Conservation (phyloP, 441 rosid genomes). For the Bocquillonia castaneifolia region DNA sequence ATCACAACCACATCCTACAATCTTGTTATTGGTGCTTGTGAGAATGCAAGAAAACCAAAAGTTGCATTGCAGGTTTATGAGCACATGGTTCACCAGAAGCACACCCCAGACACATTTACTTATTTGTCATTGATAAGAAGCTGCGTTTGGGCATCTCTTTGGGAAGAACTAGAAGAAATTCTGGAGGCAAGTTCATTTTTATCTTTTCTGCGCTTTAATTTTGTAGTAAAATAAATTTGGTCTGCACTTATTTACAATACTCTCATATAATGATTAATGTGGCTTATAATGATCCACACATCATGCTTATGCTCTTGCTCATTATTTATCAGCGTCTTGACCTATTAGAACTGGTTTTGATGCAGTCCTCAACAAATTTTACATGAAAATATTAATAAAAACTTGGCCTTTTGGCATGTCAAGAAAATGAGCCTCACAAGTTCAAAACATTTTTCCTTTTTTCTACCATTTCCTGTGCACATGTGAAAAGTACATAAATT, state of each 20-base stretch:
- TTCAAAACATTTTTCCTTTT: neutral
- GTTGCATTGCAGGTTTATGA: constrained; percentile 65
- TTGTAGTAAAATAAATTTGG: neutral
- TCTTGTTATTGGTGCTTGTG: constrained; percentile 64
- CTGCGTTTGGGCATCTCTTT: constrained; percentile 78
- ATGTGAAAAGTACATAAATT: neutral
- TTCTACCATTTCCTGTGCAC: neutral
- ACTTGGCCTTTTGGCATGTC: neutral
- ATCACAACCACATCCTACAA: constrained; percentile 57
- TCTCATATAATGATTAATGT: neutral
- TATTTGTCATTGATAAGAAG: constrained; percentile 56
- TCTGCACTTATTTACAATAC: neutral
- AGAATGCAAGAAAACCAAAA: constrained; percentile 59
- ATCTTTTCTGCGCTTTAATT: neutral
- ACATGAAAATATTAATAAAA: neutral
- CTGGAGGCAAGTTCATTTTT: constrained; percentile 40
- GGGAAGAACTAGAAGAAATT: constrained; percentile 62
- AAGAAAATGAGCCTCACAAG: neutral
- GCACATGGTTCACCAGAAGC: constrained; percentile 52
- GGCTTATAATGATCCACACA: neutral
- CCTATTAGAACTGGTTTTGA: too few relatives aligned
- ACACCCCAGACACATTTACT: constrained; percentile 61
- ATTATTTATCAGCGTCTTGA: neutral
- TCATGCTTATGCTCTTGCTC: neutral
- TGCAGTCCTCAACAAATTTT: neutral